Percentiles rank a stretch among this genome's conserved stretches.
phyloP scores from a whole-genome alignment of 768 basidiomycete species.

The Auricularia auricula-judae region DNA sequence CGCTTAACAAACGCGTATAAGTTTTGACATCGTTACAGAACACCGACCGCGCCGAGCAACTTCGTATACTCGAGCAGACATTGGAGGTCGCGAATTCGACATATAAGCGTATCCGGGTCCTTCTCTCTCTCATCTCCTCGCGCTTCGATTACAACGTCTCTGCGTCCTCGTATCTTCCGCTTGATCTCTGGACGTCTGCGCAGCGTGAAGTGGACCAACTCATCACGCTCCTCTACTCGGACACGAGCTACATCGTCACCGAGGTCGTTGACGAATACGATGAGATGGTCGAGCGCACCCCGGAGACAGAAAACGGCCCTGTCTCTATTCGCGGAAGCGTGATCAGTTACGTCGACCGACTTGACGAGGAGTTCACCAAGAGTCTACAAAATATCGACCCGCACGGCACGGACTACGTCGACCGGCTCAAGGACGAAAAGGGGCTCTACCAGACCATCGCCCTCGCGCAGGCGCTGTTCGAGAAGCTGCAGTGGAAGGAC shows the following conservation, averaged over 20 bases:
- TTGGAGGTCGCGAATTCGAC: conserved; percentile 76
- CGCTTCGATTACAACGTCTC: conserved; percentile 96
- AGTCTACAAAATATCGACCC: conserved; percentile 97
- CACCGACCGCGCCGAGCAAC: conserved; percentile 92
- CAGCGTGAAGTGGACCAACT: conserved; percentile 84
- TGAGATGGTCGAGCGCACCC: conserved; percentile 73
- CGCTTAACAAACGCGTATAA: background rate
- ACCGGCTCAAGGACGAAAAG: conserved; percentile 92
- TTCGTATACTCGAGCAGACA: conserved; percentile 78
- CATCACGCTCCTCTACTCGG: conserved; percentile 61
- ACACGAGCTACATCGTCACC: conserved; percentile 74
- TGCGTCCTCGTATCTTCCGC: conserved; percentile 77
- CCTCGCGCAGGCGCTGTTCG: conserved; percentile 86
- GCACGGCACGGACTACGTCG: conserved; percentile 97
- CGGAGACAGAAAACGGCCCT: conserved; percentile 57
- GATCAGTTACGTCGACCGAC: conserved; percentile 89
- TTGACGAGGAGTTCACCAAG: conserved; percentile 97
- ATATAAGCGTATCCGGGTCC: conserved; percentile 89
- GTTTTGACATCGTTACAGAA: conserved; percentile 41
- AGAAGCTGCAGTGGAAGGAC: conserved; percentile 64
- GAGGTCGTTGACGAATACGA: conserved; percentile 86
- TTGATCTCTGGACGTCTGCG: conserved; percentile 82
- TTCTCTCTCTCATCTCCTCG: conserved; percentile 86
- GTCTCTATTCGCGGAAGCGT: conserved; percentile 90
- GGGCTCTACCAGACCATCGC: conserved; percentile 88